Evolutionary conservation across 352 stramenopile genomes (phyloP).

Genomic region (Pythium oligandrum): DNA sequence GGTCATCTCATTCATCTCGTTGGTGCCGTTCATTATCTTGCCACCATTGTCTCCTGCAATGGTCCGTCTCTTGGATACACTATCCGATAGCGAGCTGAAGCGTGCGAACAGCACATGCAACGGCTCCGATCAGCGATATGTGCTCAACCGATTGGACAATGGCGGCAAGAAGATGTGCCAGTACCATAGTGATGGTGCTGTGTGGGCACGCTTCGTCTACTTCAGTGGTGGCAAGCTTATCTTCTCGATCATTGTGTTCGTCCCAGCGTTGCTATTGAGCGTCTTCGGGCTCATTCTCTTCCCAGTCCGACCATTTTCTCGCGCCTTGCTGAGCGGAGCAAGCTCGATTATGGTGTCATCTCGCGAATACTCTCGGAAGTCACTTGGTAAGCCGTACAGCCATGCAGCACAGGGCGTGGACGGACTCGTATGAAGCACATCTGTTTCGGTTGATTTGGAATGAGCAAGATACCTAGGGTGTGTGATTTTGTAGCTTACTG

Average conservation of each 20-base stretch:
- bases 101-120: constrained; percentile 67
- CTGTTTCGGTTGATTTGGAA: too few relatives aligned
- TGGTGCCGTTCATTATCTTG: constrained; percentile 57
- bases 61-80: constrained; percentile 49
- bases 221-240: constrained; percentile 60
- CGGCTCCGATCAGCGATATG: constrained; percentile 38
- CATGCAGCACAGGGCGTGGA: not conserved
- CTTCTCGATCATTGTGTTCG: constrained; percentile 49
- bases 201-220: constrained; percentile 71
- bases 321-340: constrained; percentile 29
- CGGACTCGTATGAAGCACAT: too few relatives aligned
- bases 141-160: constrained; percentile 47
- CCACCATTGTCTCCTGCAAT: constrained; percentile 44
- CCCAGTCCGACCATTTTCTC: constrained; percentile 47
- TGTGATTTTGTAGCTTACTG: too few relatives aligned
- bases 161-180: constrained; percentile 31
- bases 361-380: constrained; percentile 60
- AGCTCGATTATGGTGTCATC: constrained; percentile 54
- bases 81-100: constrained; percentile 75
- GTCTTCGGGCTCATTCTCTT: constrained; percentile 50
- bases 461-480: too few relatives aligned
- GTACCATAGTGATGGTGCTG: constrained; percentile 48
- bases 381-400: constrained; percentile 44
- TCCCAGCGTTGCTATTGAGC: constrained; percentile 48
- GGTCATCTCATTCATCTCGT: constrained; percentile 42